Conservation (phyloP, 2,329 filamentous ascomycete species). For the Calcarisporium arbuscula region DNA sequence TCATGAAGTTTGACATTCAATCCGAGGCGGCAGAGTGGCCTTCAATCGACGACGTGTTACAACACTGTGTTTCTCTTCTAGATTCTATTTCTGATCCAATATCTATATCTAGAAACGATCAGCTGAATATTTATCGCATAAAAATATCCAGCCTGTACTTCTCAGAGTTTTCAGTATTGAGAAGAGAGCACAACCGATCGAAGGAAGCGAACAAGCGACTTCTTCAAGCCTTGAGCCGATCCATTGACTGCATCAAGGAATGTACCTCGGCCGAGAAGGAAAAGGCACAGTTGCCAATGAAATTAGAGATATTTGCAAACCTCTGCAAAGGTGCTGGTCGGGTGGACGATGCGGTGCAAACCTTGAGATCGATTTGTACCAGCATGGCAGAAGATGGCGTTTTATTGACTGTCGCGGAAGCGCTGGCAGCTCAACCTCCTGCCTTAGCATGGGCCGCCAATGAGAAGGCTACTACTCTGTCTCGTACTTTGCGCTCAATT, state of each 20-base stretch:
- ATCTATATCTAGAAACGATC: constrained; percentile 22
- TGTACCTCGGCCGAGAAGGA: constrained; percentile 49
- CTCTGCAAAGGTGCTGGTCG: constrained; percentile 47
- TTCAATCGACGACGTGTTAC: constrained; percentile 47
- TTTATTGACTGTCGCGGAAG: constrained; percentile 45
- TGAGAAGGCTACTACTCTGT: constrained; percentile 46
- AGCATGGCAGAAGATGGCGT: constrained; percentile 53
- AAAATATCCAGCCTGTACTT: constrained; percentile 70
- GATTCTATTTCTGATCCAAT: constrained; percentile 41
- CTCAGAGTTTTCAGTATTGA: constrained; percentile 48
- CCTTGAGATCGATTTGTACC: constrained; percentile 55
- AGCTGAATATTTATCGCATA: constrained; percentile 45
- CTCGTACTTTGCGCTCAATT: constrained; percentile 52
- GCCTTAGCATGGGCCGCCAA: constrained; percentile 45
- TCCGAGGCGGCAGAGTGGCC: constrained; percentile 45
- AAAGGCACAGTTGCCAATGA: constrained; percentile 53
- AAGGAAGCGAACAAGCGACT: constrained; percentile 33
- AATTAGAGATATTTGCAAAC: constrained; percentile 62
- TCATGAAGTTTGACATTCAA: constrained; percentile 47
- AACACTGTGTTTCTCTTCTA: constrained; percentile 49
- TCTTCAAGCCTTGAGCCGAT: constrained; percentile 54
- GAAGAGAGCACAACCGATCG: constrained; percentile 34
- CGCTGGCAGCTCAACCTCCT: constrained; percentile 44
- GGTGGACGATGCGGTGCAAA: constrained; percentile 50
- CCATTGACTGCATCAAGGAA: constrained; percentile 55